Evolutionary conservation across 2,329 filamentous ascomycete genomes (phyloP).

Genomic region (Didymella keratinophila): DNA sequence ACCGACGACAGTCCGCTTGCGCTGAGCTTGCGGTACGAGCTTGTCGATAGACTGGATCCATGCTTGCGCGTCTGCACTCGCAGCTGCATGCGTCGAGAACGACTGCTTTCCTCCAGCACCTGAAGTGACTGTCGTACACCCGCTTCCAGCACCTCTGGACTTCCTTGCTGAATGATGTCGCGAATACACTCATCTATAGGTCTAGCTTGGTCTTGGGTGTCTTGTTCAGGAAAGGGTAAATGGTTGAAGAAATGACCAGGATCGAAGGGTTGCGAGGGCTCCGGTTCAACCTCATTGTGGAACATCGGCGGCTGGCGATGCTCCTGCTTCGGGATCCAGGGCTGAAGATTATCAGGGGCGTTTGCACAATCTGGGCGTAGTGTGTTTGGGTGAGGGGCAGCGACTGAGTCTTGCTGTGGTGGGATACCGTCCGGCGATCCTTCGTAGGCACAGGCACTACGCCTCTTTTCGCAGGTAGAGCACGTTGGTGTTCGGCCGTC

Average conservation of each 20-base stretch:
- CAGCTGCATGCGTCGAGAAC: neutral
- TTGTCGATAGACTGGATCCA: conserved; percentile 56
- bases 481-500: too few relatives aligned
- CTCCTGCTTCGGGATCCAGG: too few relatives aligned
- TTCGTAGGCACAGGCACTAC: too few relatives aligned
- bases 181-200: conserved; percentile 36
- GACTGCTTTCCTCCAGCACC: conserved; percentile 43
- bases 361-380: too few relatives aligned
- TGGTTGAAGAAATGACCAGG: conserved; percentile 29
- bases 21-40: conserved; percentile 50
- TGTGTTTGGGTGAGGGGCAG: too few relatives aligned
- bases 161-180: conserved; percentile 42
- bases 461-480: too few relatives aligned
- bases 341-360: too few relatives aligned
- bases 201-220: conserved; percentile 11
- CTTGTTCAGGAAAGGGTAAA: conserved; percentile 14
- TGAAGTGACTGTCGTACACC: conserved; percentile 51
- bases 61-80: conserved; percentile 41
- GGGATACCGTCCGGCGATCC: too few relatives aligned
- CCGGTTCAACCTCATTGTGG: neutral
- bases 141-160: conserved; percentile 50
- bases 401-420: too few relatives aligned
- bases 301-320: too few relatives aligned
- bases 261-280: conserved; percentile 23
- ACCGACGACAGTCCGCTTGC: conserved; percentile 61